Percentiles rank a stretch among this genome's conserved stretches.
These are phyloP conservation scores for Mycena floridula DNA, from an alignment of 768 basidiomycete genomes.

Conservation along the genomic window DNA sequence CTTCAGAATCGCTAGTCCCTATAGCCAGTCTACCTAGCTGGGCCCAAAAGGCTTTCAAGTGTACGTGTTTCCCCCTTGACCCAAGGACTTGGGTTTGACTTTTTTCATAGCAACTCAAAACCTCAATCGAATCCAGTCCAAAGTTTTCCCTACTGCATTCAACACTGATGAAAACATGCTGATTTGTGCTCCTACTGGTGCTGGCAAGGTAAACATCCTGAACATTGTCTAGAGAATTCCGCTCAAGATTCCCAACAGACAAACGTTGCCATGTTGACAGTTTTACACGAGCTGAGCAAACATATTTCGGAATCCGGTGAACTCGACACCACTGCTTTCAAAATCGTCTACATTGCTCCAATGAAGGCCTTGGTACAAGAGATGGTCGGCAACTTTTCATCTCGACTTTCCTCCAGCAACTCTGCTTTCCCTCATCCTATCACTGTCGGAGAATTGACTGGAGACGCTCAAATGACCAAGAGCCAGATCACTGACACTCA, in stretches of 20 bases:
- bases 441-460: slow-evolving; percentile 92
- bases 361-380: slow-evolving; percentile 99
- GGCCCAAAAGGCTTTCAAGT: slow-evolving; percentile 81
- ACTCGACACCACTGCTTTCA: slow-evolving; percentile 87
- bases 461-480: slow-evolving; percentile 97
- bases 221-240: slow-evolving; percentile 1
- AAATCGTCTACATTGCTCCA: slow-evolving; percentile 95
- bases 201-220: slow-evolving; percentile 76
- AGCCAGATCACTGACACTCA: slow-evolving; percentile 95
- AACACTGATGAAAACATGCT: slow-evolving; percentile 92
- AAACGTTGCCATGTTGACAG: slow-evolving; percentile 94
- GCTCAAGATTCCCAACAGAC: slow-evolving; percentile 49
- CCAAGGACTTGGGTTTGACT: too few relatives aligned
- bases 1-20: slow-evolving; percentile 64
- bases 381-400: slow-evolving; percentile 92
- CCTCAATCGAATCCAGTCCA: slow-evolving; percentile 91
- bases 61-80: too few relatives aligned
- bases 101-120: too few relatives aligned
- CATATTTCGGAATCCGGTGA: slow-evolving; percentile 75
- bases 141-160: slow-evolving; percentile 88
- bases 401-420: slow-evolving; percentile 46
- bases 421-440: slow-evolving; percentile 56
- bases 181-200: slow-evolving; percentile 96
- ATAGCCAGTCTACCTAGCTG: slow-evolving; percentile 74
- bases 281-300: slow-evolving; percentile 86